Evolutionary conservation across 306 rosid species (phyloP).

Genomic region (Datisca glomerata): DNA sequence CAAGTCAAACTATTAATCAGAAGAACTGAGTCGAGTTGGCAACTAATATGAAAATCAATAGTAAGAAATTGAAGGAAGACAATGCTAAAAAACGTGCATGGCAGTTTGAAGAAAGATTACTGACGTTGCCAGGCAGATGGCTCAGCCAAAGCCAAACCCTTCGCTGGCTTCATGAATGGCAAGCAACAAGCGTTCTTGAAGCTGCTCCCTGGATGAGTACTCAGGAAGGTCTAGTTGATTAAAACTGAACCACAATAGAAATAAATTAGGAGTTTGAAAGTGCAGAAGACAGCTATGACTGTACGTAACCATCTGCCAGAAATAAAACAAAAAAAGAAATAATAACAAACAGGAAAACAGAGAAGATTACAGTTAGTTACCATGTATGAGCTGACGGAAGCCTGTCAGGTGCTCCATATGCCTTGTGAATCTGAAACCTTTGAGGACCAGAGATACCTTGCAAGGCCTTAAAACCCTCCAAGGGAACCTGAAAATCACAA

Average conservation of each 20-base stretch:
- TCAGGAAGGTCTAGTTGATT: conserved; percentile 98
- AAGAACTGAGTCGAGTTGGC: neutral
- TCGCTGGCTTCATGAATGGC: conserved; percentile 97
- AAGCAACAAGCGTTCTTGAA: conserved; percentile 86
- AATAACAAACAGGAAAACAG: neutral
- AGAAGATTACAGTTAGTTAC: conserved; percentile 15
- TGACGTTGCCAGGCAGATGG: conserved; percentile 17
- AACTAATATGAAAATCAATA: neutral
- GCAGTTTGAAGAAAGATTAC: conserved; percentile 26
- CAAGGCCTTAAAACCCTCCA: conserved; percentile 96
- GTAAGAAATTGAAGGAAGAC: conserved; percentile 3
- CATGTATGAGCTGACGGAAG: conserved; percentile 99
- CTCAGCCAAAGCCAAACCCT: conserved; percentile 95
- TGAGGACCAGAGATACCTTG: conserved; percentile 99
- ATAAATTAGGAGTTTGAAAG: conserved; percentile 15
- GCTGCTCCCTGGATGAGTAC: conserved; percentile 87
- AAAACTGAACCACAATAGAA: conserved; percentile 42
- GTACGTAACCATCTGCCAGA: conserved; percentile 1
- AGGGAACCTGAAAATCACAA: conserved; percentile 67
- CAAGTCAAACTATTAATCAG: too few species aligned
- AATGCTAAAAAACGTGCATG: conserved; percentile 40
- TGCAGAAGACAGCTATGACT: conserved; percentile 3
- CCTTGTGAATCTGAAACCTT: conserved; percentile 97
- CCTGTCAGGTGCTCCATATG: conserved; percentile 96
- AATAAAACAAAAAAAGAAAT: neutral